Base-by-base conservation (phyloP, 352 stramenopile species). In the Phytophthora melonis region DNA sequence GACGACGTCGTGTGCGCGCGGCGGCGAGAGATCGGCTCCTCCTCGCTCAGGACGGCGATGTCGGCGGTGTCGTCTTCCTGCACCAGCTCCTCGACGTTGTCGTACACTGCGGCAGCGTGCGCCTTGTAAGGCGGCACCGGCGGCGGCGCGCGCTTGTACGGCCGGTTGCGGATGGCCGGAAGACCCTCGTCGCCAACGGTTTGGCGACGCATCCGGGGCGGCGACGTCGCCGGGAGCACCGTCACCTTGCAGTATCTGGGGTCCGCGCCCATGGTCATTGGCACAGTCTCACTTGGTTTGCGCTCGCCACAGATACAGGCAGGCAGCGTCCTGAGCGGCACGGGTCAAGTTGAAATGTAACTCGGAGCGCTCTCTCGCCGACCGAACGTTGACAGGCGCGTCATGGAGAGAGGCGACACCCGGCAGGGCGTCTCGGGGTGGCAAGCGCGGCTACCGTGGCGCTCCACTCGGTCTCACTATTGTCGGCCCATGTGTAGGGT, bases 201-300 rank as follows among this genome's bases (percentile, higher is more conserved):
- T 54, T 85, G 80, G 55, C 78, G 75, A 8, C 78, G 75, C 63
- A 70, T 61, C n/a, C 69, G 73, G 60, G 64, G 58, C 13, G 49
- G 58, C 30, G 66, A 75, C 53, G 71, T 53, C 58, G 58, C 58
- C 5, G 69, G 72, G 66, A 81, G 76, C 63, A 90, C 80, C 30
- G 82, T 90, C 58, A 90, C 74, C 60, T 90, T 90, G 79, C 82
- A 88, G 70, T 84, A 86, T 66, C 82, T 88, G 30, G 74, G 52
- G 65, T 85, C 73, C 32, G 75, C 52, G 52, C 70, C 71, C 80
- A 87, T 87, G 27, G 43, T 67, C 4, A 53, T 30, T 61, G 70
- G 39, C 13, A 56, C 53, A 6, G 50, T 14, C 39, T 41, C 21
- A 30, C 25, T 65, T 58, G 39, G 39, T 8, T 18, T 45, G 39